Evolutionary conservation across 2,329 filamentous ascomycete species (phyloP), one percentile per base, ranked within the genome.

Genomic region (Chaetoscypha palmicola): DNA sequence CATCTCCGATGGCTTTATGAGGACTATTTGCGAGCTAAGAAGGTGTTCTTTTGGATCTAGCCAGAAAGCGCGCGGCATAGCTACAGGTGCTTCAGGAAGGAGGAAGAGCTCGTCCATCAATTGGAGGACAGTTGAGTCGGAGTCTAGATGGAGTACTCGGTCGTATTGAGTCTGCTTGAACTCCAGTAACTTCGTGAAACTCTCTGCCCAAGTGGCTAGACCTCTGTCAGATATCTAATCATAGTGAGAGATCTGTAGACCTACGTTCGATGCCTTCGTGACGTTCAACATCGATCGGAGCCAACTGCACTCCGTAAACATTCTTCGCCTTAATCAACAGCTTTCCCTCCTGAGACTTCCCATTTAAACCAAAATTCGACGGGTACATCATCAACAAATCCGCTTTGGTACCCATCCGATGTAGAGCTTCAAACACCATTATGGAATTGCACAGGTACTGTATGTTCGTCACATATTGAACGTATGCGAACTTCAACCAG

Each of bases 21-120:
- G 69, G 54, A 81, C 68, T 14, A 83, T 57, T 3, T 77, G 68
- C 0, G 76, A 76, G 1, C 72, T 72, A 9, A 80, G 63, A 12
- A 42, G 66, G 12, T 21, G 38, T 16, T 62, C 61, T 2, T 68
- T 68, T 3, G 49, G 34, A 3, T 72, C 62, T 5, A 70, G 64
- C 77, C 77, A 80, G 59, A 80, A 80, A 17, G 77, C 77, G 19
- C 75, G 69, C 3, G 77, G 73, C 69, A 81, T 76, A n/a, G 74
- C 75, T 17, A 76, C 68, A 2, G 67, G 63, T 1, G 71, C 63
- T 3, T 61, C 53, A 0, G 76, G 76, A 3, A 79, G 66, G 38
- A 77, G 68, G 62, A 81, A 81, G 2, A 81, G 67, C 49, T 81
- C 76, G 53, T 81, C 77, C 62, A 81, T 67, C 33, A 67, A 61